Conservation (phyloP, 1,284 basidiomycete genomes). For the Cryptococcus sp. region DNA sequence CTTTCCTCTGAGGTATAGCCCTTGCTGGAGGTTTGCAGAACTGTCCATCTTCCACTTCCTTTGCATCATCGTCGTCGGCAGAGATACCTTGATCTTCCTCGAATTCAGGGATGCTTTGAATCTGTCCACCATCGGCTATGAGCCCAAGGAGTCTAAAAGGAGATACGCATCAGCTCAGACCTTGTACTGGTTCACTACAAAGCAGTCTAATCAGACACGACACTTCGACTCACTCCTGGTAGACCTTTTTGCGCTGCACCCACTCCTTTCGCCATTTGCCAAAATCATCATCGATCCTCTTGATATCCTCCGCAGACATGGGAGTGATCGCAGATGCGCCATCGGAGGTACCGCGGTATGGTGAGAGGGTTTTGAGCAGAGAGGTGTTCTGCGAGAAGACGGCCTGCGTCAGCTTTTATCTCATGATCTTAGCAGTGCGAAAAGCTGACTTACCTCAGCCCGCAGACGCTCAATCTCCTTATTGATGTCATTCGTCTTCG, state of each 20-base stretch:
- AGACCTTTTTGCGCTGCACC: conserved; percentile 45
- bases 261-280: conserved; percentile 50
- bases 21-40: conserved; percentile 33
- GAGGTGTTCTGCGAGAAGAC: conserved; percentile 32
- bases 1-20: conserved; percentile 3
- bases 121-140: conserved; percentile 32
- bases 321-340: conserved; percentile 24
- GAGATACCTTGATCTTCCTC: conserved; percentile 49
- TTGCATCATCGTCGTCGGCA: conserved; percentile 42
- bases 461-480: conserved; percentile 38
- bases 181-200: no score
- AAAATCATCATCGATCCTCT: conserved; percentile 48
- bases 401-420: no score
- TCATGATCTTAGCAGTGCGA: no score
- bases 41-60: conserved; percentile 44
- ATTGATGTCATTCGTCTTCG: conserved; percentile 67
- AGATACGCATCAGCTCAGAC: not conserved
- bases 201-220: not conserved
- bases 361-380: conserved; percentile 30
- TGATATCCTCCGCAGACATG: conserved; percentile 39
- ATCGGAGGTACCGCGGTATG: conserved; percentile 23
- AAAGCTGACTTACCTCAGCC: conserved; percentile 34
- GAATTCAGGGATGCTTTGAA: conserved; percentile 29
- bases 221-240: conserved; percentile 42
- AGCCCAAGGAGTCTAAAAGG: conserved; percentile 35